Evolutionary conservation across 2,329 filamentous ascomycete genomes (phyloP).

Genomic region (Alternaria sp.): DNA sequence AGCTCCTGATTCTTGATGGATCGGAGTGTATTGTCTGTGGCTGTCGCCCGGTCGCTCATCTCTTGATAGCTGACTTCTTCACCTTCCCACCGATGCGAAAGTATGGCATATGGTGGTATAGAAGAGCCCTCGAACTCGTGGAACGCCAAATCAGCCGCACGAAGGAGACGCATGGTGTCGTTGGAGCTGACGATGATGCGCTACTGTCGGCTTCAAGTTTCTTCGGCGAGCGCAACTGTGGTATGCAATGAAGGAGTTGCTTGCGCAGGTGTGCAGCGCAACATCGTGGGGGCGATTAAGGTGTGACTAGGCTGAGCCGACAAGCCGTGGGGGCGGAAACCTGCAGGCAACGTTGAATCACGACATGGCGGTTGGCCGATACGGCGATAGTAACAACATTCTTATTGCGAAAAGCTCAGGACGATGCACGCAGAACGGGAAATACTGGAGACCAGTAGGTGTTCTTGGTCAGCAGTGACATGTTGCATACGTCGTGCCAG

Average conservation of each 20-base stretch:
- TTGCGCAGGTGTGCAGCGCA: too few species aligned
- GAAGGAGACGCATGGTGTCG: not conserved
- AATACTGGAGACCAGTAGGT: too few species aligned
- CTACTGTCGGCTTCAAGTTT: too few species aligned
- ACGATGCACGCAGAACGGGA: too few species aligned
- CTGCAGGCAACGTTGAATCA: too few species aligned
- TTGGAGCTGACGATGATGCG: not conserved
- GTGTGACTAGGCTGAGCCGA: not conserved
- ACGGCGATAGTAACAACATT: too few species aligned
- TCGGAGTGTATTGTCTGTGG: not conserved
- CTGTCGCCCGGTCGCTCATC: not conserved
- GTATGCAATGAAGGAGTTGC: too few species aligned
- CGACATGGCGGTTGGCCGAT: too few species aligned
- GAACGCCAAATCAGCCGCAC: not conserved
- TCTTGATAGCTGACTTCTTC: not conserved
- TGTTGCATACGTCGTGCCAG: too few species aligned
- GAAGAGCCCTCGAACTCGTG: not conserved
- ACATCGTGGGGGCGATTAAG: not conserved
- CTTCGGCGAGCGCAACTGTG: too few species aligned
- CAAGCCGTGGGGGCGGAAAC: not conserved
- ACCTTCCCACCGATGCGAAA: not conserved
- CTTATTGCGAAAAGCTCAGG: too few species aligned
- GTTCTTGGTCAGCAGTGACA: too few species aligned
- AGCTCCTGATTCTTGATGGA: rapidly evolving
- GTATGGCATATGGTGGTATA: not conserved